A percentile compares a stretch with the other conserved stretches of the same genome.
These are phyloP conservation scores for Novakomyces olei DNA, from an alignment of 805 yeast species.

Conservation along the genomic window DNA sequence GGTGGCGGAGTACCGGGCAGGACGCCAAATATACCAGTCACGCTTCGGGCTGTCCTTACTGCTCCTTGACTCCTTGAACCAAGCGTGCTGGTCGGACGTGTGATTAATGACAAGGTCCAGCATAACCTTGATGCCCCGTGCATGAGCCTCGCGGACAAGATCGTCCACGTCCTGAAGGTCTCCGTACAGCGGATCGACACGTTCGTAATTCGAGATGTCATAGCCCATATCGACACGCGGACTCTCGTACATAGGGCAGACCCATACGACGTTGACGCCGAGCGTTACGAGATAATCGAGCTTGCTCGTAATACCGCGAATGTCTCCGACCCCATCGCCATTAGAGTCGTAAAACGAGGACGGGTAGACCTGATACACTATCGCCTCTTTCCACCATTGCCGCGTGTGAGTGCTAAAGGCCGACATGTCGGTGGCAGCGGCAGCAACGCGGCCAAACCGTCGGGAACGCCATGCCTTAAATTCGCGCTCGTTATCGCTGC, in stretches of 20 bases:
- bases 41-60: conserved; percentile 31
- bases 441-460: too few relatives aligned
- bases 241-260: conserved; percentile 34
- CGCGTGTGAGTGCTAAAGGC: too few relatives aligned
- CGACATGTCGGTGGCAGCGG: too few relatives aligned
- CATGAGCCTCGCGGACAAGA: conserved; percentile 26
- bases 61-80: conserved; percentile 35
- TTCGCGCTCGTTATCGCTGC: too few relatives aligned
- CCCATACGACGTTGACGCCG: conserved; percentile 34
- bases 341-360: conserved; percentile 37
- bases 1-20: conserved; percentile 23
- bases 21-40: conserved; percentile 41
- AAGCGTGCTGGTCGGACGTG: conserved; percentile 30
- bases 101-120: conserved; percentile 38
- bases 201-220: conserved; percentile 33
- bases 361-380: conserved; percentile 38
- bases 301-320: conserved; percentile 29
- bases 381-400: conserved; percentile 38
- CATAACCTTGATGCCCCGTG: conserved; percentile 28
- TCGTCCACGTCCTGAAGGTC: conserved; percentile 30
- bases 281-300: conserved; percentile 29
- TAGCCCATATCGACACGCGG: conserved; percentile 45
- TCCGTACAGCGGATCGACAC: conserved; percentile 32
- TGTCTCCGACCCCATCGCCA: conserved; percentile 37
- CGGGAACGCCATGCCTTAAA: too few relatives aligned